phyloP scores from a whole-genome alignment of 164 flowering plant species.

The Chimonanthus praecox region DNA sequence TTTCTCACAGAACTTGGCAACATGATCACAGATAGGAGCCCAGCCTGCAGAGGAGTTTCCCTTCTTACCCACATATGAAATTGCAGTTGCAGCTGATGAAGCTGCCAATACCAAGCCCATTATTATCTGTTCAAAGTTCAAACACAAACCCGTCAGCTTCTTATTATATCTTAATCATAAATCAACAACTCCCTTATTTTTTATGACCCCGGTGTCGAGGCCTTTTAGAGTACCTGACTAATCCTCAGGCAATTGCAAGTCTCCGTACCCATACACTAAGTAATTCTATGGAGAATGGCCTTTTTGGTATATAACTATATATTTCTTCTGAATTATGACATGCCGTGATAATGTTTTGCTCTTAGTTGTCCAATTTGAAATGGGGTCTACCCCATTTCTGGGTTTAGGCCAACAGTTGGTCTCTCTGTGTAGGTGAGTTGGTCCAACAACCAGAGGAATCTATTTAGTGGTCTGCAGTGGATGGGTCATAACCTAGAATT shows the following conservation, averaged over 20 bases:
- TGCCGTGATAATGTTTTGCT: no score
- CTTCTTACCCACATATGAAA: slow-evolving; percentile 36
- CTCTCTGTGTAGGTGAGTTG: no score
- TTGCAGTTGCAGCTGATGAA: slow-evolving; percentile 49
- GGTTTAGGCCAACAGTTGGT: no score
- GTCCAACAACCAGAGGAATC: no score
- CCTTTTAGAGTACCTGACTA: background rate
- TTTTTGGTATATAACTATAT: no score
- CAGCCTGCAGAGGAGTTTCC: slow-evolving; percentile 51
- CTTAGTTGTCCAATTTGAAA: no score
- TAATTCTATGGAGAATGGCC: no score
- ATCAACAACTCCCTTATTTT: background rate
- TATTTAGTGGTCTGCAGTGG: no score
- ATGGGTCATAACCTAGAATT: background rate
- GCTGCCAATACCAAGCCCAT: slow-evolving; percentile 37
- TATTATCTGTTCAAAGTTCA: slow-evolving; percentile 30
- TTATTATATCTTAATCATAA: background rate
- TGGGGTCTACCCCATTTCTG: no score
- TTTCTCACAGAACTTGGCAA: slow-evolving; percentile 40
- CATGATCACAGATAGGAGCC: slow-evolving; percentile 39
- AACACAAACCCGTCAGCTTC: background rate
- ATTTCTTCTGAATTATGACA: no score
- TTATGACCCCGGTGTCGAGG: background rate
- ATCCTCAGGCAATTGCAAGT: background rate
- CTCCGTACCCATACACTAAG: background rate